phyloP scores from a whole-genome alignment of 2,329 filamentous ascomycete species.

The Microdochium trichocladiopsis region DNA sequence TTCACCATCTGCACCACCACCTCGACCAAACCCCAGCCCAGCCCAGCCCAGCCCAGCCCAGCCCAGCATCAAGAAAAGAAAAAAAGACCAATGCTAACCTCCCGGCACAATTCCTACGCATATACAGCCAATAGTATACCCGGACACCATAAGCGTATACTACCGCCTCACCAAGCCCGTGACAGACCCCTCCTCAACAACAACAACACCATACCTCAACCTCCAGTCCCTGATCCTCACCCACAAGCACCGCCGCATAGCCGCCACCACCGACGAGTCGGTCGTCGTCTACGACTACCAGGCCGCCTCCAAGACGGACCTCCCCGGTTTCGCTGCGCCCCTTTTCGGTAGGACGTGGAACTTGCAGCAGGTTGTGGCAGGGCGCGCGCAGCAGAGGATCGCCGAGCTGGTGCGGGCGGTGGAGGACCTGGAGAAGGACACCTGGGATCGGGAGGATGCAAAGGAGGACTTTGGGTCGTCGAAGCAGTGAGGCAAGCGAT shows the following conservation, averaged over 20 bases:
- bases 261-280: slow-evolving; percentile 71
- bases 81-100: no score
- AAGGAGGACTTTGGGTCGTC: slow-evolving; percentile 68
- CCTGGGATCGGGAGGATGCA: slow-evolving; percentile 67
- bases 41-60: no score
- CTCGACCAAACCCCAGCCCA: slow-evolving; percentile 1
- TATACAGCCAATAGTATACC: slow-evolving; percentile 71
- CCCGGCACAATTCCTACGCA: not conserved
- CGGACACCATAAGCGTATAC: slow-evolving; percentile 75
- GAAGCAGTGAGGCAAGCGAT: not conserved
- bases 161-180: slow-evolving; percentile 63
- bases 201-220: slow-evolving; percentile 40
- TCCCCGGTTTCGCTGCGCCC: slow-evolving; percentile 55
- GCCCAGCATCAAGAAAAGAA: no score
- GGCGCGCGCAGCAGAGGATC: slow-evolving; percentile 44
- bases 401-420: slow-evolving; percentile 50
- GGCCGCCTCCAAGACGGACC: slow-evolving; percentile 43
- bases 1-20: not conserved
- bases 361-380: slow-evolving; percentile 53
- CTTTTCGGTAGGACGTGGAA: slow-evolving; percentile 53
- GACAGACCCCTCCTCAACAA: slow-evolving; percentile 7
- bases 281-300: slow-evolving; percentile 73
- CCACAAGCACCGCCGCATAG: slow-evolving; percentile 63
- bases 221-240: slow-evolving; percentile 64
- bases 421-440: slow-evolving; percentile 57